A percentile compares a stretch with the other conserved stretches of the same genome.
Conservation (phyloP, 306 rosid species). For the Begonia peltatifolia region DNA sequence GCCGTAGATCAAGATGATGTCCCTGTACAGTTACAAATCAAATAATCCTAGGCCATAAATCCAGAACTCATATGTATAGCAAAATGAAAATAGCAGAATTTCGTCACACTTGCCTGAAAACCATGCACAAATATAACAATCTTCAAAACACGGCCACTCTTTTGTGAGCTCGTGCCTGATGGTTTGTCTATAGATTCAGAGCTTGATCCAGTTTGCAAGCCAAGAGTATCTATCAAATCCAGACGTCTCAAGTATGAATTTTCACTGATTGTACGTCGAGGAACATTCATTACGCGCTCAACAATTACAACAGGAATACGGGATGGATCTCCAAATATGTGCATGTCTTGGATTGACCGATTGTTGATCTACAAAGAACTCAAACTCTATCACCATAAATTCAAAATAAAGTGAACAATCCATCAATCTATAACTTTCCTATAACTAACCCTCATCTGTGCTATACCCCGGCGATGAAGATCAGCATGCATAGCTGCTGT, state of each 20-base stretch:
- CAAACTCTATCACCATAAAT: slow-evolving; percentile 3
- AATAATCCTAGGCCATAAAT: too few species aligned
- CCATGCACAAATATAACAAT: slow-evolving; percentile 94
- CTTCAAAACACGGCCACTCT: slow-evolving; percentile 48
- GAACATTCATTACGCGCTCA: slow-evolving; percentile 78
- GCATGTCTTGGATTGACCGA: slow-evolving; percentile 86
- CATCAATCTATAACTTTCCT: slow-evolving; percentile 1
- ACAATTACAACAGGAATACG: slow-evolving; percentile 64
- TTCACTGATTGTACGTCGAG: slow-evolving; percentile 52
- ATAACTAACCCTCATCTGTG: slow-evolving; percentile 68
- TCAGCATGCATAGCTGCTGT: slow-evolving; percentile 67
- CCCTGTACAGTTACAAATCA: slow-evolving; percentile 37
- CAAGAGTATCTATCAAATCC: slow-evolving; percentile 26
- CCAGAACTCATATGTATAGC: too few species aligned
- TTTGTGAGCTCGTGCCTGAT: slow-evolving; percentile 17
- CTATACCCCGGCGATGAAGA: slow-evolving; percentile 76
- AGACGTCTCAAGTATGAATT: slow-evolving; percentile 45
- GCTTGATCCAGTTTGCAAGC: slow-evolving; percentile 19
- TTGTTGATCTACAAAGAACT: slow-evolving; percentile 51
- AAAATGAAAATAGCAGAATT: too few species aligned
- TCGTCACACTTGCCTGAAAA: slow-evolving; percentile 65
- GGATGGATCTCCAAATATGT: slow-evolving; percentile 72
- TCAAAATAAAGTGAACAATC: too few species aligned
- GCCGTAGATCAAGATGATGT: slow-evolving; percentile 87
- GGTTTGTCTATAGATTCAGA: slow-evolving; percentile 21